These are phyloP conservation scores for Neonothopanus nambi DNA, from an alignment of 1,284 basidiomycete genomes.

Conservation along the genomic window DNA sequence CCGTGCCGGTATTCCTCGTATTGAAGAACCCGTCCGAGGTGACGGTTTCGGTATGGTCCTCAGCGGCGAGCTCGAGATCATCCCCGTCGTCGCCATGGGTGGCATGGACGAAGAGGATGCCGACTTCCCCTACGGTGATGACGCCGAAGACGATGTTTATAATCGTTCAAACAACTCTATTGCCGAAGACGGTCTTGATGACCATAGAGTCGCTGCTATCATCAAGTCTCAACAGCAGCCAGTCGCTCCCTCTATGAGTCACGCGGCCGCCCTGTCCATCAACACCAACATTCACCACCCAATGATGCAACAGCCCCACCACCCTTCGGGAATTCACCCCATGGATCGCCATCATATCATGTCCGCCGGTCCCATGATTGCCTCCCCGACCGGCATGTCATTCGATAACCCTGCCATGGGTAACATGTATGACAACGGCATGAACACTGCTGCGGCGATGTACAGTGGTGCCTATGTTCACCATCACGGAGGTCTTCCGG, in stretches of 20 bases:
- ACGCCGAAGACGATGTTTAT: background rate
- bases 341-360: background rate
- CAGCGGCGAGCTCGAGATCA: conserved; percentile 65
- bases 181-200: background rate
- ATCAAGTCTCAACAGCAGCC: conserved; percentile 1
- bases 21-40: conserved; percentile 68
- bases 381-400: conserved; percentile 12
- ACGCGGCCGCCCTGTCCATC: background rate
- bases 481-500: background rate
- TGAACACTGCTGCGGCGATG: conserved; percentile 46
- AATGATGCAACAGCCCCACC: conserved; percentile 5
- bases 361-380: conserved; percentile 11
- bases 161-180: background rate
- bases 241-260: background rate
- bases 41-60: conserved; percentile 73
- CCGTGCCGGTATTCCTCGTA: conserved; percentile 63
- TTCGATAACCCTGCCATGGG: conserved; percentile 13
- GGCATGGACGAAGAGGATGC: conserved; percentile 13
- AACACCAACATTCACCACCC: conserved; percentile 23
- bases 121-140: conserved; percentile 1
- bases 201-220: background rate
- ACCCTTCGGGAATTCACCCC: background rate
- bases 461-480: conserved; percentile 55
- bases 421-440: conserved; percentile 54
- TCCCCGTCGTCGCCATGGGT: conserved; percentile 15